Evolutionary conservation across 352 stramenopile genomes (phyloP).

Genomic region (Thraustotheca clavata): DNA sequence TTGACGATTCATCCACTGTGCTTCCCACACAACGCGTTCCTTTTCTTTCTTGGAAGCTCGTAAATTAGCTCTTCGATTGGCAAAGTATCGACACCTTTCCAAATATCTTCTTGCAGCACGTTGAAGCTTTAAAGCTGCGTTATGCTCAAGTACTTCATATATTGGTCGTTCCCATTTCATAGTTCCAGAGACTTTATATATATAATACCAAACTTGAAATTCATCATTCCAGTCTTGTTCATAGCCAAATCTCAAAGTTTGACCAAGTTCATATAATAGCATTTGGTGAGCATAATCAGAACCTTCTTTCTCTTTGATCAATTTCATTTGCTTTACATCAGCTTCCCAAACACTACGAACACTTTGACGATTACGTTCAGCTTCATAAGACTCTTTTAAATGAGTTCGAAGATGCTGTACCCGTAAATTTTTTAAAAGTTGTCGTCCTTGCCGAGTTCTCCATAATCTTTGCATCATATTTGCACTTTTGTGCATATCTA

Average conservation of each 20-base stretch:
- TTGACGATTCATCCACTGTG: constrained; percentile 17
- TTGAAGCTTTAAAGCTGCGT: neutral
- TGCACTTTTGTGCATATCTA: constrained; percentile 32
- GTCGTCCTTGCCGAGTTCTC: constrained; percentile 36
- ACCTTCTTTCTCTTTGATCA: constrained; percentile 38
- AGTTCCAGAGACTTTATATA: neutral
- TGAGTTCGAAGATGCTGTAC: constrained; percentile 27
- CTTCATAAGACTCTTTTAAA: constrained; percentile 40
- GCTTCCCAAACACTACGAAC: constrained; percentile 56
- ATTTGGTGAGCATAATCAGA: constrained; percentile 28
- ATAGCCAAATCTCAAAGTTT: constrained; percentile 45
- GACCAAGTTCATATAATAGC: constrained; percentile 31
- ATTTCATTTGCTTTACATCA: constrained; percentile 48
- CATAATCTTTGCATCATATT: constrained; percentile 42
- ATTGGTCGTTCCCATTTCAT: constrained; percentile 15
- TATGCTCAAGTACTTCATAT: neutral
- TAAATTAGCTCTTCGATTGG: neutral
- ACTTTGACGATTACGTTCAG: constrained; percentile 42
- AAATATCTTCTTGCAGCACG: constrained; percentile 1
- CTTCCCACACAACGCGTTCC: constrained; percentile 12
- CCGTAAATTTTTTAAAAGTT: constrained; percentile 35
- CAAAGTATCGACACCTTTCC: neutral
- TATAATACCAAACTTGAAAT: constrained; percentile 37
- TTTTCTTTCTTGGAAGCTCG: constrained; percentile 3
- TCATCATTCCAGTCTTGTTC: constrained; percentile 46